These are phyloP conservation scores for Phoma sp. DNA, from an alignment of 2,329 filamentous ascomycete species.

Conservation along the genomic window DNA sequence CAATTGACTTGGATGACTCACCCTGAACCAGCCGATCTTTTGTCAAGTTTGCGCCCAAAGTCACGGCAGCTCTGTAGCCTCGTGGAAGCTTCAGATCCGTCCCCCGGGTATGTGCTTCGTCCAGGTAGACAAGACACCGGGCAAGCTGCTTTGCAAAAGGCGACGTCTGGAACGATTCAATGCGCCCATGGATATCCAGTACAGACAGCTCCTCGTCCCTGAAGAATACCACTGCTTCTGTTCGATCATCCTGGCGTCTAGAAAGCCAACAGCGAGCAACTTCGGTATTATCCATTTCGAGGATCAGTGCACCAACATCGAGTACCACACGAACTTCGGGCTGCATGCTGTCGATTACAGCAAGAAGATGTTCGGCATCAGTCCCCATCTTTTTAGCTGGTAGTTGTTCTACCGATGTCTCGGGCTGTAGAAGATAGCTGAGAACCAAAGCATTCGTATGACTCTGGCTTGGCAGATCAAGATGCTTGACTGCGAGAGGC, in stretches of 20 bases:
- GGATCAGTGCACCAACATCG: slow-evolving; percentile 73
- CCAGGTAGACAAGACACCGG: slow-evolving; percentile 69
- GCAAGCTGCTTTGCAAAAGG: slow-evolving; percentile 64
- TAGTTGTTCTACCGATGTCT: slow-evolving; percentile 40
- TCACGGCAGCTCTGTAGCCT: slow-evolving; percentile 69
- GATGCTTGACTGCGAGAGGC: slow-evolving; percentile 62
- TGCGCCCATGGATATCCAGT: slow-evolving; percentile 55
- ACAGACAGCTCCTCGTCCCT: slow-evolving; percentile 61
- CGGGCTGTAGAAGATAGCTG: slow-evolving; percentile 60
- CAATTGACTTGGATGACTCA: neutral
- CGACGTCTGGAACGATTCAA: slow-evolving; percentile 63
- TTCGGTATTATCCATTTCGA: slow-evolving; percentile 59
- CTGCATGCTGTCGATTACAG: slow-evolving; percentile 49
- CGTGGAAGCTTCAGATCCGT: slow-evolving; percentile 69
- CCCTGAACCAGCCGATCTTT: slow-evolving; percentile 76
- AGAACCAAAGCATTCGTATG: slow-evolving; percentile 74
- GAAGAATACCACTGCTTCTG: slow-evolving; percentile 60
- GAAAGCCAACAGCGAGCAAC: slow-evolving; percentile 60
- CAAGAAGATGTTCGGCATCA: slow-evolving; percentile 55
- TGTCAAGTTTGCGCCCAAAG: slow-evolving; percentile 67
- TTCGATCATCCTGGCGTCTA: slow-evolving; percentile 53
- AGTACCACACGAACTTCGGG: slow-evolving; percentile 65
- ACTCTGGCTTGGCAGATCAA: slow-evolving; percentile 60
- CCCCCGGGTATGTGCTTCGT: slow-evolving; percentile 73
- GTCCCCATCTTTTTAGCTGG: slow-evolving; percentile 10